Evolutionary conservation across 805 yeast species (phyloP).

Genomic region (Jamesozyma gamospora): DNA sequence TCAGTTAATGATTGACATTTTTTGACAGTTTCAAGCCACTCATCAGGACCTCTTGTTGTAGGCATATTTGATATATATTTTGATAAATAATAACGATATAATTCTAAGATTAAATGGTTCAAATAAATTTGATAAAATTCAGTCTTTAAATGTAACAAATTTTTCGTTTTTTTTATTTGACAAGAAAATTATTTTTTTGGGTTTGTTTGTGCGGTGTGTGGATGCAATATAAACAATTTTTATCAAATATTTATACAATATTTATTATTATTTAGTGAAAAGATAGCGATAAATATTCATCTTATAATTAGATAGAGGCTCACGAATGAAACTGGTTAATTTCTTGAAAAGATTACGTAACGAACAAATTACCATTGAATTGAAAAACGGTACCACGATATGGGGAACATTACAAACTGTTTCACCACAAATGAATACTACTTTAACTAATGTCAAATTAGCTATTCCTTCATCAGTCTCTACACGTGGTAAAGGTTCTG

Average conservation of each 20-base stretch:
- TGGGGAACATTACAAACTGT: slow-evolving; percentile 80
- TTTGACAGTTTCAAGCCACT: slow-evolving; percentile 89
- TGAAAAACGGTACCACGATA: slow-evolving; percentile 82
- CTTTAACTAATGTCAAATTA: slow-evolving; percentile 70
- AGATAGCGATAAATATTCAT: no score
- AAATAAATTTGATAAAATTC: no score
- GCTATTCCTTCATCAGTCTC: slow-evolving; percentile 35
- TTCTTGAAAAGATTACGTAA: slow-evolving; percentile 77
- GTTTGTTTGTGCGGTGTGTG: no score
- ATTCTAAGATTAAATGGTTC: no score
- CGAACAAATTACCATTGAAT: slow-evolving; percentile 82
- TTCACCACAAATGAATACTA: slow-evolving; percentile 84
- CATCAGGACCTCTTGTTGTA: slow-evolving; percentile 68
- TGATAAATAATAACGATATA: no score
- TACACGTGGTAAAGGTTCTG: slow-evolving; percentile 13
- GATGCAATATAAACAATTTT: no score
- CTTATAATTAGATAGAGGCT: no score
- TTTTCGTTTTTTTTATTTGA: no score
- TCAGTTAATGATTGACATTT: slow-evolving; percentile 85
- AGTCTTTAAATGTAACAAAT: no score
- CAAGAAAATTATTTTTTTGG: no score
- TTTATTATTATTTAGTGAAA: no score
- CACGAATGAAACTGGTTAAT: slow-evolving; percentile 28
- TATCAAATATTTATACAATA: no score
- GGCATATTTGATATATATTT: neutral